Evolutionary conservation across 2,329 filamentous ascomycete genomes (phyloP).

Genomic region (Calonectria pauciramosa): DNA sequence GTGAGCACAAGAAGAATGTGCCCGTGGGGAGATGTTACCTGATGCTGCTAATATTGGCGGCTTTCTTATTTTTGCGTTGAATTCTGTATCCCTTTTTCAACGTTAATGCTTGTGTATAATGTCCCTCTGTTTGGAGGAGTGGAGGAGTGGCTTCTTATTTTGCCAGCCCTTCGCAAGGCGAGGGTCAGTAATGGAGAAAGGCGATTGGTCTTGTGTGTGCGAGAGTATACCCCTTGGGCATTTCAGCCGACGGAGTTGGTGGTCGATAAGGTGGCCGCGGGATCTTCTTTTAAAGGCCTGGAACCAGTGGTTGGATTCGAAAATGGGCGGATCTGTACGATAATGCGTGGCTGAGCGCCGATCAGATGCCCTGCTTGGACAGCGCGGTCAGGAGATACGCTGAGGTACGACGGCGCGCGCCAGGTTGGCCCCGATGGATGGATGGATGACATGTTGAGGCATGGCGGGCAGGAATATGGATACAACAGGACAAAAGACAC

Average conservation of each 20-base stretch:
- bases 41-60: constrained; percentile 1
- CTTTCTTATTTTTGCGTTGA: neutral
- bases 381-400: constrained; percentile 2
- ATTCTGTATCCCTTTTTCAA: constrained; percentile 6
- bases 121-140: neutral
- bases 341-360: constrained; percentile 6
- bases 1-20: neutral
- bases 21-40: constrained; percentile 2
- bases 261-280: constrained; percentile 23
- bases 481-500: constrained; percentile 20
- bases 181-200: constrained; percentile 14
- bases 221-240: constrained; percentile 29
- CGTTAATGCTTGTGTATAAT: constrained; percentile 25
- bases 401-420: neutral
- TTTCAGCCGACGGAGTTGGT: constrained; percentile 39
- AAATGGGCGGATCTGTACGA: constrained; percentile 26
- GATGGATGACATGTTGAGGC: neutral
- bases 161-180: constrained; percentile 2
- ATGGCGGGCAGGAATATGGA: constrained; percentile 12
- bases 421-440: neutral
- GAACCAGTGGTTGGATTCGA: constrained; percentile 18
- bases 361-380: constrained; percentile 22
- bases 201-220: constrained; percentile 18
- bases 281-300: constrained; percentile 26
- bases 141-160: constrained; percentile 2